Evolutionary conservation across 306 rosid species (phyloP), one percentile per base, ranked within the genome.

Genomic region (Glycine latifolia): DNA sequence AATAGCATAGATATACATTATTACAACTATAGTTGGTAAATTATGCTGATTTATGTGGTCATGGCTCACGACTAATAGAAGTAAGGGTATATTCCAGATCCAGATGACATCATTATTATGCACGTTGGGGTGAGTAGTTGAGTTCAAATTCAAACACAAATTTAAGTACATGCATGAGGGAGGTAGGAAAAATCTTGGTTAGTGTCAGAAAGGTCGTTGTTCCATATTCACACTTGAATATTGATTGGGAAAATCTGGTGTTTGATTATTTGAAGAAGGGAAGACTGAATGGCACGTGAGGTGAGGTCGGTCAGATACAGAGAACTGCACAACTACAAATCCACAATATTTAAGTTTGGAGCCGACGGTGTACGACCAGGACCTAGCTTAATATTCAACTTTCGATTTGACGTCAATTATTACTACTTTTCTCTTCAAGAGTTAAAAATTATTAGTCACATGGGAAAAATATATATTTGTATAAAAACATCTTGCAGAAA

Each of bases 271-370:
- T 8, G 49, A 48, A 47, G 4, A 20, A 26, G 67, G 10, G 35
- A 62, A 26, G 10, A 63, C 39, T 20, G 72, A 44, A 53, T 80
- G 37, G 11, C 77, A 67, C 77, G 82, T 73, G 81, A 73, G 55
- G 7, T 39, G 6, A 26, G 41, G 5, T 37, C 5, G 44, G 54
- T 17, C 17, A 11, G 85, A 71, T 70, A 3, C 82, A 73, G 16
- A 43, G 73, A 73, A 78, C 77, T 76, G 3, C 7, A 17, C 1
- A 1, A 5, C 10, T n/a, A 16, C 8, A 3, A 8, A 1, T 2
- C 10, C 5, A 15, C 17, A 0, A 8, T 8, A 43, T 37, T 39
- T 66, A 3, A 0, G 10, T 66, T 41, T 43, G 54, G 14, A 16
- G 53, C 73, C 73, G 8, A 41, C 73, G 31, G 6, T 7, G 3